phyloP scores from a whole-genome alignment of 345 rosid species.

The Dipteronia dyeriana region DNA sequence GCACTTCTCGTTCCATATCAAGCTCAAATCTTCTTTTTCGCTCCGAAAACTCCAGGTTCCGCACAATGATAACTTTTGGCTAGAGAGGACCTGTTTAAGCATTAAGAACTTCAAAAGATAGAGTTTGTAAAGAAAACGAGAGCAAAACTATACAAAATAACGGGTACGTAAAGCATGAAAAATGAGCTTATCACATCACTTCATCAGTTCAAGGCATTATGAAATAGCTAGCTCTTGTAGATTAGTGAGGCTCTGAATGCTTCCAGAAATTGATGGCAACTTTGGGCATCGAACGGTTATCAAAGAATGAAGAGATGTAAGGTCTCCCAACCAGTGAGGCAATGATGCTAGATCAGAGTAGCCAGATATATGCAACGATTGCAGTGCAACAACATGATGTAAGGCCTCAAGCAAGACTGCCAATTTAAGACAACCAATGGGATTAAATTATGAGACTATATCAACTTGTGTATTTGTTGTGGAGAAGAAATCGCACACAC shows the following conservation, averaged over 20 bases:
- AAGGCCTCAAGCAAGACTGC: background rate
- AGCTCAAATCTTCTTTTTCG: no score
- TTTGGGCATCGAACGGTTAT: no score
- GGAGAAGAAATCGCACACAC: no score
- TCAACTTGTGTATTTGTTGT: background rate
- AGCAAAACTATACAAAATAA: no score
- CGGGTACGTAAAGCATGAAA: no score
- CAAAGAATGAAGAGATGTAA: background rate
- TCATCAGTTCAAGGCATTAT: slow-evolving; percentile 4
- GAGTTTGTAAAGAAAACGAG: no score
- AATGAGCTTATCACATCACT: no score
- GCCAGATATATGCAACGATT: background rate
- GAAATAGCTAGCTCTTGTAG: background rate
- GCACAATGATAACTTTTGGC: no score
- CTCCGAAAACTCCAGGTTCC: no score
- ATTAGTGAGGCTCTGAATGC: background rate
- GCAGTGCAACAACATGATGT: background rate
- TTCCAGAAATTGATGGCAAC: background rate
- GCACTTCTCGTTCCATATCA: no score
- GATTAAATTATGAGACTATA: background rate
- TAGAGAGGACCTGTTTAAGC: no score
- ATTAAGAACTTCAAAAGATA: no score
- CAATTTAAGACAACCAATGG: background rate
- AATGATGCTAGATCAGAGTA: slow-evolving; percentile 9
- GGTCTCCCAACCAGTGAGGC: background rate